Evolutionary conservation across 306 rosid species (phyloP).

Genomic region (Vicia faba): DNA sequence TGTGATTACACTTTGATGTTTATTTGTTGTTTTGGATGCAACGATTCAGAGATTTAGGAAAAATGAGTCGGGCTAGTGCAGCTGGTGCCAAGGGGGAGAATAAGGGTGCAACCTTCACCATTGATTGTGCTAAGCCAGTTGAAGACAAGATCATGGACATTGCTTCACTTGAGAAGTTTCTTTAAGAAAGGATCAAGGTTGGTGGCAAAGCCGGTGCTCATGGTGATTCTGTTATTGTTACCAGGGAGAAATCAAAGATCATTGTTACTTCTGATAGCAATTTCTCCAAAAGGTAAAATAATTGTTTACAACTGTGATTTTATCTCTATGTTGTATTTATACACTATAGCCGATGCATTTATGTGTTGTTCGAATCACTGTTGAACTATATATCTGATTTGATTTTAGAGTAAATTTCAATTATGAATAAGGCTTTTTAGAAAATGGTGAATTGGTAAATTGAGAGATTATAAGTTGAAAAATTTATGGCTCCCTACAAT

Average conservation of each 20-base stretch:
- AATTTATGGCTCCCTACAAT: too few relatives aligned
- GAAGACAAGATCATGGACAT: conserved; percentile 98
- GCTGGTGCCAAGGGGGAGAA: conserved; percentile 89
- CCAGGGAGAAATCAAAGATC: conserved; percentile 76
- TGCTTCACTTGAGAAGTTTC: conserved; percentile 93
- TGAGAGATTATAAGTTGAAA: too few relatives aligned
- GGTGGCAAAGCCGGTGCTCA: conserved; percentile 97
- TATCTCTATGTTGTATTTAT: too few relatives aligned
- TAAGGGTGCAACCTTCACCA: conserved; percentile 78
- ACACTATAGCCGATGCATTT: too few relatives aligned
- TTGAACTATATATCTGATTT: not conserved
- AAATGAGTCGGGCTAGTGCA: conserved; percentile 81
- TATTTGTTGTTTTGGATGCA: not conserved
- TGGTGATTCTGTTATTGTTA: conserved; percentile 67
- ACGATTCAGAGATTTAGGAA: conserved; percentile 17
- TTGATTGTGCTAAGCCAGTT: conserved; percentile 91
- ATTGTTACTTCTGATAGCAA: conserved; percentile 70
- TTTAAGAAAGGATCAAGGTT: conserved; percentile 91
- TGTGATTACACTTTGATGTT: not conserved
- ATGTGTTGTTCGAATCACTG: too few relatives aligned
- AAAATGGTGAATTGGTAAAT: too few relatives aligned
- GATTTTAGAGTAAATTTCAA: not conserved
- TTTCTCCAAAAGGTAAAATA: conserved; percentile 72
- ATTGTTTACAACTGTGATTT: too few relatives aligned
- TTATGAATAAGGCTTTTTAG: too few relatives aligned